Evolutionary conservation across 2,329 filamentous ascomycete genomes (phyloP).

Genomic region (Aspergillus glaucus): DNA sequence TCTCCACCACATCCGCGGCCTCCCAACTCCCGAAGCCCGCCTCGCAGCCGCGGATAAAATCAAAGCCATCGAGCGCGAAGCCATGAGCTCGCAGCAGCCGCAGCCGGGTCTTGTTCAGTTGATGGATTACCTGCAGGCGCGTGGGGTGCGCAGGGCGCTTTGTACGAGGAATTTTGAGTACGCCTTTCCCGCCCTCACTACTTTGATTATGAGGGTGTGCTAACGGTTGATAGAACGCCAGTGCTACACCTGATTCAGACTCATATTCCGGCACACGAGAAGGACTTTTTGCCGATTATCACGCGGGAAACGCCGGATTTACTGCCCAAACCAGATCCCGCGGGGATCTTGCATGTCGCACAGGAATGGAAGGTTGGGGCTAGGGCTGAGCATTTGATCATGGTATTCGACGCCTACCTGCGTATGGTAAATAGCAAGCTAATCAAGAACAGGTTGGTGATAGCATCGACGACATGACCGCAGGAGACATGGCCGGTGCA

Average conservation of each 20-base stretch:
- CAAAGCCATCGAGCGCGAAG: slow-evolving; percentile 68
- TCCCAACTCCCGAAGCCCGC: slow-evolving; percentile 56
- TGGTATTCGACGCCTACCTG: slow-evolving; percentile 19
- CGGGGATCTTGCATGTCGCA: slow-evolving; percentile 81
- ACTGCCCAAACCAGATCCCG: slow-evolving; percentile 75
- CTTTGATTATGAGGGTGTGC: background rate
- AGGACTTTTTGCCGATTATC: slow-evolving; percentile 65
- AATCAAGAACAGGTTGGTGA: slow-evolving; percentile 51
- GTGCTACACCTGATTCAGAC: slow-evolving; percentile 52
- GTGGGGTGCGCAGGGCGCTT: slow-evolving; percentile 67
- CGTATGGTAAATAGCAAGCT: background rate
- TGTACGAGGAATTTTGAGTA: slow-evolving; percentile 91
- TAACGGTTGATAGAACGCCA: slow-evolving; percentile 27
- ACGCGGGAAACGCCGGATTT: slow-evolving; percentile 67
- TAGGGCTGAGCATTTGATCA: slow-evolving; percentile 36
- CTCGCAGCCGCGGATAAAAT: slow-evolving; percentile 65
- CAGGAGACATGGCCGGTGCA: slow-evolving; percentile 74
- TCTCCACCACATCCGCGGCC: slow-evolving; percentile 74
- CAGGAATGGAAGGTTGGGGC: slow-evolving; percentile 61
- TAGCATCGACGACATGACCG: slow-evolving; percentile 87
- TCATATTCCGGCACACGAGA: slow-evolving; percentile 59
- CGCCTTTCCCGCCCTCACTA: slow-evolving; percentile 11
- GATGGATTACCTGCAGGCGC: slow-evolving; percentile 73
- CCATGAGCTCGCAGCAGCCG: slow-evolving; percentile 73
- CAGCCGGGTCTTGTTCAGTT: slow-evolving; percentile 72